These are phyloP conservation scores for Pleomassaria siparia DNA, from an alignment of 2,329 filamentous ascomycete genomes.

Conservation along the genomic window DNA sequence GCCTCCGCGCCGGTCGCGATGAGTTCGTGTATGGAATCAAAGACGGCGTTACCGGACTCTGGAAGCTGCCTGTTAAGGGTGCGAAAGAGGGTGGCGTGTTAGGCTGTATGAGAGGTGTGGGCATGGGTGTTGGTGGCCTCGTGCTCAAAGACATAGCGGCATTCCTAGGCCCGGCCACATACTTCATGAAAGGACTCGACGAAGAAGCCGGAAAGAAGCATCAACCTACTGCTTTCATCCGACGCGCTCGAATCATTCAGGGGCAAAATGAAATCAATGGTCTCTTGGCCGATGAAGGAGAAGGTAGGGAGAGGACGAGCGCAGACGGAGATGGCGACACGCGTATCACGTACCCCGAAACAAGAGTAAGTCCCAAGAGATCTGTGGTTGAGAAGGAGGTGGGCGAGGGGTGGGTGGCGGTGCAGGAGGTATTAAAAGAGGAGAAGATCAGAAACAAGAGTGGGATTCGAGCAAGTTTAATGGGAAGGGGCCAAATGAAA, in stretches of 20 bases:
- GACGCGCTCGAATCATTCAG: slow-evolving; percentile 61
- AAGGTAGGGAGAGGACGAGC: slow-evolving; percentile 9
- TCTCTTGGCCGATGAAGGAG: slow-evolving; percentile 15
- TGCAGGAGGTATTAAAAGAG: slow-evolving; percentile 24
- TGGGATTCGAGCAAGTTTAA: slow-evolving; percentile 28
- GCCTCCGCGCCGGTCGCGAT: slow-evolving; percentile 59
- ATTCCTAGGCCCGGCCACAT: slow-evolving; percentile 61
- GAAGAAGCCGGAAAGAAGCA: slow-evolving; percentile 60
- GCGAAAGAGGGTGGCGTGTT: slow-evolving; percentile 58
- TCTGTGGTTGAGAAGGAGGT: slow-evolving; percentile 30
- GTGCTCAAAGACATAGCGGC: slow-evolving; percentile 67
- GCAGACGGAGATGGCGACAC: background rate
- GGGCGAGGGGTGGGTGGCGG: slow-evolving; percentile 29
- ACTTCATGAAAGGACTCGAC: slow-evolving; percentile 64
- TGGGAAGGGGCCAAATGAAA: slow-evolving; percentile 27
- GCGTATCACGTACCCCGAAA: background rate
- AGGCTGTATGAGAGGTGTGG: slow-evolving; percentile 57
- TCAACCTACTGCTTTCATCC: slow-evolving; percentile 57
- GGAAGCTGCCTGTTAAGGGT: slow-evolving; percentile 60
- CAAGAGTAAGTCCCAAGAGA: slow-evolving; percentile 3
- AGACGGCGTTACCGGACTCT: slow-evolving; percentile 65
- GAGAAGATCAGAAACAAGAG: slow-evolving; percentile 28
- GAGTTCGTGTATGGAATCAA: slow-evolving; percentile 66
- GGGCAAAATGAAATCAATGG: slow-evolving; percentile 44
- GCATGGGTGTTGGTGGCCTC: slow-evolving; percentile 65